These are phyloP conservation scores for Hypoxylon intermedium DNA, from an alignment of 495 filamentous ascomycete genomes.

Conservation along the genomic window DNA sequence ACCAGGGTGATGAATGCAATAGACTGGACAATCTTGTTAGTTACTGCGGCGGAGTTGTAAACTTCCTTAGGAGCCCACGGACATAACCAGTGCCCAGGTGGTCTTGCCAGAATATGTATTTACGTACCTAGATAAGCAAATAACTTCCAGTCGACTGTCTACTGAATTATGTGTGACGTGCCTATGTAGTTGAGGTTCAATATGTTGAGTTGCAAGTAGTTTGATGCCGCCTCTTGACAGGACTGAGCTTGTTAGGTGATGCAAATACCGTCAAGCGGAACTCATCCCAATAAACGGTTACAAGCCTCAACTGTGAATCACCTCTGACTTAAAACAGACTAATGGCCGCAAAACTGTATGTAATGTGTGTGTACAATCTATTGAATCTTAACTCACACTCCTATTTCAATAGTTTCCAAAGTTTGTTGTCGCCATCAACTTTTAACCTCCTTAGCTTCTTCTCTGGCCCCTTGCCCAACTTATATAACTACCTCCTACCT, in stretches of 20 bases:
- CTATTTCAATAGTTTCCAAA: no score
- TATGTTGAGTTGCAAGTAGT: no score
- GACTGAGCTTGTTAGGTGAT: neutral
- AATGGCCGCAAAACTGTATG: neutral
- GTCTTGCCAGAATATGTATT: constrained; percentile 1
- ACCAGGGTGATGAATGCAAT: constrained; percentile 70
- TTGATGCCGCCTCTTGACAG: no score
- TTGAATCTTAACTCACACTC: no score
- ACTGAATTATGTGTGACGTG: neutral
- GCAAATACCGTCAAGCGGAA: neutral
- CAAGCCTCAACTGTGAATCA: neutral
- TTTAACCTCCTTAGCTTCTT: no score
- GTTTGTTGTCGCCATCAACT: no score
- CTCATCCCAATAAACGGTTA: neutral
- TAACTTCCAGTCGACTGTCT: neutral
- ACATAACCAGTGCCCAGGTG: constrained; percentile 41
- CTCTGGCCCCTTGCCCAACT: no score
- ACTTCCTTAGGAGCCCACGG: constrained; percentile 76
- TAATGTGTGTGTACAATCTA: no score
- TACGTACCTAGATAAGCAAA: neutral
- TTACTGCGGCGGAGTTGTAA: constrained; percentile 87
- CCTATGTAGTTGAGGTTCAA: no score
- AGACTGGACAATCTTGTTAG: constrained; percentile 80
- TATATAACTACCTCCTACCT: no score
- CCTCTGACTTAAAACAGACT: neutral